These are phyloP conservation scores for Suillus lakei DNA, from an alignment of 768 basidiomycete genomes.

Conservation along the genomic window DNA sequence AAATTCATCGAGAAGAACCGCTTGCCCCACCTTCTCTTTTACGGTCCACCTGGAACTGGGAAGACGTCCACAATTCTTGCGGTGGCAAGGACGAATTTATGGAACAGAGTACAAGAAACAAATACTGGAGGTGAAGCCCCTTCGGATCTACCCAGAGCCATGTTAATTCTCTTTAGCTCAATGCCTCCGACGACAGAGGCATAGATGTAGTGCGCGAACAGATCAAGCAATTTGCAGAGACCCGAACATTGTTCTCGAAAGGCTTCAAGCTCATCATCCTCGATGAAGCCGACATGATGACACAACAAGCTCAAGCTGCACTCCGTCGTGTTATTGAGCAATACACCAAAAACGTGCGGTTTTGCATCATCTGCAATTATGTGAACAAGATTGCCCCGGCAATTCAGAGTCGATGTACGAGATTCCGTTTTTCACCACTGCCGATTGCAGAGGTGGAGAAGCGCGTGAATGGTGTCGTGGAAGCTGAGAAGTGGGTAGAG, in stretches of 20 bases:
- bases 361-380: constrained; percentile 99
- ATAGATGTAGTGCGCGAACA: constrained; percentile 99
- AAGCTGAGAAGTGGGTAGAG: constrained; percentile 75
- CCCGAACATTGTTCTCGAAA: constrained; percentile 87
- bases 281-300: constrained; percentile 99
- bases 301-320: constrained; percentile 94
- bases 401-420: constrained; percentile 97
- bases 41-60: constrained; percentile 97
- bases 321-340: constrained; percentile 97
- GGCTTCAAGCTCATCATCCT: constrained; percentile 98
- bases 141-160: constrained; percentile 8
- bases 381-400: constrained; percentile 99
- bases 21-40: constrained; percentile 93
- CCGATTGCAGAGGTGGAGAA: constrained; percentile 86
- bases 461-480: constrained; percentile 76
- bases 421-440: constrained; percentile 95
- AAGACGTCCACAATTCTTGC: constrained; percentile 98
- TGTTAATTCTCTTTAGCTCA: constrained; percentile 59
- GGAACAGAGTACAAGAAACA: constrained; percentile 86
- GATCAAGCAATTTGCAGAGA: constrained; percentile 98
- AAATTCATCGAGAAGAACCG: constrained; percentile 95
- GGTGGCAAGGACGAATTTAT: constrained; percentile 94
- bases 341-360: constrained; percentile 97
- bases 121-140: constrained; percentile 77
- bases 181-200: constrained; percentile 97